These are phyloP conservation scores for Lodderomyces metapsilosis DNA, from an alignment of 1,139 yeast species.

Conservation along the genomic window DNA sequence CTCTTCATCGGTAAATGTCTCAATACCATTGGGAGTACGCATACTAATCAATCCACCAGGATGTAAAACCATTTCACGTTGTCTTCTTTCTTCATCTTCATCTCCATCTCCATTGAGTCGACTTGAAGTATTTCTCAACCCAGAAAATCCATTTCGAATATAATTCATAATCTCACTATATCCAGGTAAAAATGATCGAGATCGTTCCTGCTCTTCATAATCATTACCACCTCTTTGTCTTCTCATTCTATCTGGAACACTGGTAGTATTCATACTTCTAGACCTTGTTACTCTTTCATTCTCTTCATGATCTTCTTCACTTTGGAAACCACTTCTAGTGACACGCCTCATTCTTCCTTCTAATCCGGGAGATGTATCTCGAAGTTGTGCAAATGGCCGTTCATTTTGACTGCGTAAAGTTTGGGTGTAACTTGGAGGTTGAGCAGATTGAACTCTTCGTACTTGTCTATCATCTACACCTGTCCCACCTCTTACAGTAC, in stretches of 20 bases:
- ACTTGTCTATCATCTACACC: too few species aligned
- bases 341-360: background rate
- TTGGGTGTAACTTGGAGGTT: background rate
- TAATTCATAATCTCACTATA: conserved; percentile 3
- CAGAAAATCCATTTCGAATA: conserved; percentile 4
- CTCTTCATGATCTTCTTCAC: background rate
- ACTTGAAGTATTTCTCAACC: background rate
- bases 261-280: background rate
- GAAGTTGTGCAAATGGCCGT: conserved; percentile 1
- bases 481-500: too few species aligned
- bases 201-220: background rate
- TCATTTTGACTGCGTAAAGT: background rate
- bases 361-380: conserved; percentile 1
- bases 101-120: background rate
- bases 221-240: background rate
- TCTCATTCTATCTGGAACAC: conserved; percentile 1
- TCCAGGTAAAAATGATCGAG: conserved; percentile 1
- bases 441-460: too few species aligned
- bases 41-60: conserved; percentile 54
- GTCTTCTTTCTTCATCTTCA: conserved; percentile 10
- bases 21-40: conserved; percentile 49
- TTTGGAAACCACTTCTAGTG: background rate
- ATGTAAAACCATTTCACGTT: conserved; percentile 23
- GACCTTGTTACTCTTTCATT: background rate
- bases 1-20: conserved; percentile 24